Conservation (phyloP, 73 alveolate species). For the Paramecium pentaurelia region DNA sequence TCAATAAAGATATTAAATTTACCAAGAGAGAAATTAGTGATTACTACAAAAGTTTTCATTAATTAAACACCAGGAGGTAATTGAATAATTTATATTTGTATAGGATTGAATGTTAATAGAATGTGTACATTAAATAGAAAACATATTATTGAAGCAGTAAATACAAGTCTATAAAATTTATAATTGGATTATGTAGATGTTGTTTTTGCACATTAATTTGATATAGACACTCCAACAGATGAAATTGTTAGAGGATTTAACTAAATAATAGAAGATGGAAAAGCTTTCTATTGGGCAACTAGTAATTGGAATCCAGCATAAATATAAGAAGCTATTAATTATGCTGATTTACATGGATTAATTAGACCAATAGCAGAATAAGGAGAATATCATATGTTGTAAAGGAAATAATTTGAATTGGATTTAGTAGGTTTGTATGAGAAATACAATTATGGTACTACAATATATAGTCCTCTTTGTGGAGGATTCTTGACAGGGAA, state of each 20-base stretch:
- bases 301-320: conserved; percentile 91
- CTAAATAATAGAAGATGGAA: conserved; percentile 86
- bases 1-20: conserved; percentile 51
- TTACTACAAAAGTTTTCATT: conserved; percentile 85
- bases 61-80: not conserved
- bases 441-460: conserved; percentile 79
- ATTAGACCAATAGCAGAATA: conserved; percentile 94
- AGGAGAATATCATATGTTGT: conserved; percentile 85
- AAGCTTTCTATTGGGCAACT: conserved; percentile 98
- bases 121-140: conserved; percentile 74
- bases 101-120: conserved; percentile 42
- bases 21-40: conserved; percentile 76
- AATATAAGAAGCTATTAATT: conserved; percentile 74
- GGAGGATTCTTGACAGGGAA: conserved; percentile 95
- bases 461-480: conserved; percentile 89
- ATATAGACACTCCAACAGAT: conserved; percentile 85
- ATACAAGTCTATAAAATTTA: conserved; percentile 76
- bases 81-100: not conserved
- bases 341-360: conserved; percentile 74
- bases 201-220: conserved; percentile 89
- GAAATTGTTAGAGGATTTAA: conserved; percentile 91
- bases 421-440: conserved; percentile 82
- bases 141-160: conserved; percentile 84
- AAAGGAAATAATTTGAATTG: conserved; percentile 85
- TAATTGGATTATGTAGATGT: conserved; percentile 90